Evolutionary conservation across 257 asterid genomes (phyloP).

Genomic region (Jacaranda mimosifolia): DNA sequence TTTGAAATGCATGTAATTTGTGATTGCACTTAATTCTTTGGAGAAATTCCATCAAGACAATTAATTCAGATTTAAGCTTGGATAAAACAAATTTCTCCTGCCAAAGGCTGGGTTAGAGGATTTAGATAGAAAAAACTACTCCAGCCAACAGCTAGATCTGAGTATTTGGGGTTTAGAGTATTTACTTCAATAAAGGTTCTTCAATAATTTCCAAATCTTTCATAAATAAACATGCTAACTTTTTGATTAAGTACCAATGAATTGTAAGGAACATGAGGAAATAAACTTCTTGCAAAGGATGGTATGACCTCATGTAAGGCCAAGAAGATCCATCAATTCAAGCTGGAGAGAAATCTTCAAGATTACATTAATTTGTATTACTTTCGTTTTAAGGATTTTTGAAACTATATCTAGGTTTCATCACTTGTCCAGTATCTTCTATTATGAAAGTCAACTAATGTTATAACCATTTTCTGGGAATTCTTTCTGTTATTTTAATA

Average conservation of each 20-base stretch:
- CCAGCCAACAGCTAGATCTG: too few species aligned
- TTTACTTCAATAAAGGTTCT: too few species aligned
- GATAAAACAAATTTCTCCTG: too few species aligned
- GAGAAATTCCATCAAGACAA: too few species aligned
- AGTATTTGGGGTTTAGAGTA: too few species aligned
- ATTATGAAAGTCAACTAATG: not conserved
- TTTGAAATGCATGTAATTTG: too few species aligned
- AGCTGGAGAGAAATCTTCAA: conserved; percentile 6
- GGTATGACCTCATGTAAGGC: not conserved
- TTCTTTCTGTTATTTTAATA: not conserved
- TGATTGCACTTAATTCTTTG: too few species aligned
- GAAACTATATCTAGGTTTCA: not conserved
- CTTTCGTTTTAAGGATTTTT: not conserved
- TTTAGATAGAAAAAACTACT: too few species aligned
- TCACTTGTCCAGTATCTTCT: not conserved
- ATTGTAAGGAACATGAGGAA: not conserved
- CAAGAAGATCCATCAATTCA: not conserved
- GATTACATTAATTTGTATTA: not conserved
- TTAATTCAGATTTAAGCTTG: too few species aligned
- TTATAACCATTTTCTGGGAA: not conserved
- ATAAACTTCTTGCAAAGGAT: not conserved
- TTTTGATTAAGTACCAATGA: not conserved
- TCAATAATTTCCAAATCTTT: too few species aligned
- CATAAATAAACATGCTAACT: not conserved
- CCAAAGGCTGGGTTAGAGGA: too few species aligned